Evolutionary conservation across 108 stramenopile genomes (phyloP), one percentile per base, ranked within the genome.

Genomic region (Skeletonema tropicum): DNA sequence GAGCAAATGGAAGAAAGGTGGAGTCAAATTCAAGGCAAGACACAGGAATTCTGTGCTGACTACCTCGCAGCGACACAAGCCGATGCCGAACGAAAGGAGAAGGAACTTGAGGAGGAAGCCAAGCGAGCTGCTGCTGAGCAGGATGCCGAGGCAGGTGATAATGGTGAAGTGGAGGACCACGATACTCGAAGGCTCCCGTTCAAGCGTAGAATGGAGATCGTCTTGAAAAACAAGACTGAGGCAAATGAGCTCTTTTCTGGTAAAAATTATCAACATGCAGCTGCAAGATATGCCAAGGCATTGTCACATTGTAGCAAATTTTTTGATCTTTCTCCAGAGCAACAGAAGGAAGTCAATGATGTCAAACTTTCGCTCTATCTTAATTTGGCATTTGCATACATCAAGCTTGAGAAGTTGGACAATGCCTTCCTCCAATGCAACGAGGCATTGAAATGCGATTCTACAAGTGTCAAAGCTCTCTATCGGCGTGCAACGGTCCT

Each of bases 131-230:
- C 84, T 32, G 70, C 65, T 5, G 83, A 82, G 70, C 46, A 64
- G 1, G 70, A 71, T 41, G 82, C 67, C 3, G 86, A 74, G 36
- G 64, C 35, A 8, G 84, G 76, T n/a, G 60, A 60, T n/a, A 52
- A 60, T 29, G 76, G 73, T 2, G 73, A 71, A 19, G 85, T 73
- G 0, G 77, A 79, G 52, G 87, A 87, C 60, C 87, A 87, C 42
- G 87, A 87, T 64, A 87, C 81, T 23, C 80, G 87, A 4, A 69
- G 78, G 13, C 68, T 87, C 0, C 87, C 87, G 1, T 80, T 79
- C 5, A 85, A 85, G 70, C 76, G 87, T 31, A 76, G 87, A 10
- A 87, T 87, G 87, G 84, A 87, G 55, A 87, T 87, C 65, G 84
- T 87, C 26, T 59, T 85, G 81, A 87, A 87, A 46, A 87, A 87